Conservation (phyloP, 495 filamentous ascomycete species). For the Neohortaea acidophila region DNA sequence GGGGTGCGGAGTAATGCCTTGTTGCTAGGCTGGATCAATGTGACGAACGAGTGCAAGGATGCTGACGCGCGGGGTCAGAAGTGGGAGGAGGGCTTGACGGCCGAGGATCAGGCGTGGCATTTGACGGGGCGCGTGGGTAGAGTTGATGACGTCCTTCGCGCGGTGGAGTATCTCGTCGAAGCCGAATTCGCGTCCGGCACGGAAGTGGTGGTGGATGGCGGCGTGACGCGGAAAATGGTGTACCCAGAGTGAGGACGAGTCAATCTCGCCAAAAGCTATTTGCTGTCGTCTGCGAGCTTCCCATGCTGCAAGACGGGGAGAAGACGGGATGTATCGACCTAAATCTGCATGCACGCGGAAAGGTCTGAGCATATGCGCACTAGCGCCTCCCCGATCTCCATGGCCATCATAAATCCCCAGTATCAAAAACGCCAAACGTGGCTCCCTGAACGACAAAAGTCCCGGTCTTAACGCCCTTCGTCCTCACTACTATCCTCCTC, state of each 20-base stretch:
- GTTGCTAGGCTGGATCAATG: constrained; percentile 23
- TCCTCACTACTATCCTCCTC: constrained; percentile 36
- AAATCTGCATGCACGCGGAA: no score
- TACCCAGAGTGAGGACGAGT: no score
- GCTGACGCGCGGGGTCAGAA: constrained; percentile 16
- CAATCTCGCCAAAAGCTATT: no score
- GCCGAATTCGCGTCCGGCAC: constrained; percentile 19
- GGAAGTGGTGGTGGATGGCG: constrained; percentile 21
- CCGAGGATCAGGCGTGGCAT: constrained; percentile 21
- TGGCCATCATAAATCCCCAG: no score
- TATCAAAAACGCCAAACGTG: no score
- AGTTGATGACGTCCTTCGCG: constrained; percentile 20
- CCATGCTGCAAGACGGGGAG: no score
- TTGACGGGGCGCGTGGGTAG: constrained; percentile 19
- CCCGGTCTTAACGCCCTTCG: constrained; percentile 4
- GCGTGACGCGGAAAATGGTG: constrained; percentile 23
- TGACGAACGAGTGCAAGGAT: constrained; percentile 18
- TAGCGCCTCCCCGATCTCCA: no score
- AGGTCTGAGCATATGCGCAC: no score
- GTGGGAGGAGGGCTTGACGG: constrained; percentile 19
- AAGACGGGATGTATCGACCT: no score
- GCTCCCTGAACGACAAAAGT: no score
- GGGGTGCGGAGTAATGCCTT: constrained; percentile 21
- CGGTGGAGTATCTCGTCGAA: constrained; percentile 22
- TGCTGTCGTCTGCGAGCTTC: no score